Evolutionary conservation across 306 rosid species (phyloP).

Genomic region (Carpinus viminea): DNA sequence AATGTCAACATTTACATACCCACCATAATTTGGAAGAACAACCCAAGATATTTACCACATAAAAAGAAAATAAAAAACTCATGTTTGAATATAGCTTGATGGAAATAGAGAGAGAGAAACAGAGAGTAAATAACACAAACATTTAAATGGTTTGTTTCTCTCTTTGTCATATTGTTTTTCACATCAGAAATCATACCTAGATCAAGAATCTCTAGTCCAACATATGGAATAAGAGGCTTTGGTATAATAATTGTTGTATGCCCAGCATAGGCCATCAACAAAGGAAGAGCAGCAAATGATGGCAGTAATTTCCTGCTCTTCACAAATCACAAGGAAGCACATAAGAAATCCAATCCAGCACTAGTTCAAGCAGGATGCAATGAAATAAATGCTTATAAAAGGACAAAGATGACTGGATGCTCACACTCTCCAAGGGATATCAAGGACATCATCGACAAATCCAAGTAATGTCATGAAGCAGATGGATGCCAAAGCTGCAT

Average conservation of each 20-base stretch:
- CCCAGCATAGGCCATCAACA: slow-evolving; percentile 99
- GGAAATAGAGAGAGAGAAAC: neutral
- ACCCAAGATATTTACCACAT: neutral
- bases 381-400: slow-evolving; percentile 15
- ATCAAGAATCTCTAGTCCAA: slow-evolving; percentile 73
- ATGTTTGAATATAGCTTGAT: neutral
- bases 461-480: slow-evolving; percentile 97
- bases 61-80: neutral
- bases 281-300: slow-evolving; percentile 89
- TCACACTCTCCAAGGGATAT: slow-evolving; percentile 99
- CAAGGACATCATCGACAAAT: slow-evolving; percentile 96
- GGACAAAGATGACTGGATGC: slow-evolving; percentile 31
- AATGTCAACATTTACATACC: neutral
- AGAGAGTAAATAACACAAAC: neutral
- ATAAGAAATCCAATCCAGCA: slow-evolving; percentile 17
- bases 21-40: neutral
- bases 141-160: neutral
- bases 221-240: slow-evolving; percentile 77
- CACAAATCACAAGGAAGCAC: slow-evolving; percentile 34
- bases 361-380: slow-evolving; percentile 25
- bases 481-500: slow-evolving; percentile 87
- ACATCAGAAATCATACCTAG: slow-evolving; percentile 60
- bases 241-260: slow-evolving; percentile 95
- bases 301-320: slow-evolving; percentile 91
- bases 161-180: neutral